phyloP scores from a whole-genome alignment of 176 grass and related monocot species.

The Coix lacrymajobi region DNA sequence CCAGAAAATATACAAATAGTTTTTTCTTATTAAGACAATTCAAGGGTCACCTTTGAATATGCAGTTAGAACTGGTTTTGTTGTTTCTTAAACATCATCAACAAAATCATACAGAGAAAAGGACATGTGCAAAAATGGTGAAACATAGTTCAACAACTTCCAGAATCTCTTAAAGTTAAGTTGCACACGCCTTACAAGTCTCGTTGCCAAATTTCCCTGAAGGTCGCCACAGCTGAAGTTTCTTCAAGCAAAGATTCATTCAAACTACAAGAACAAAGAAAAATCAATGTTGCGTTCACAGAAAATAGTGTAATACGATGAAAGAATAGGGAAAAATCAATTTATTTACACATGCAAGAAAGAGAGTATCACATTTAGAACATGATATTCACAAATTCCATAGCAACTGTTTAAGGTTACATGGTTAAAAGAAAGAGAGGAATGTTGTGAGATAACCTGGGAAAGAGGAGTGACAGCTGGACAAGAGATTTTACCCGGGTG shows the following conservation, averaged over 20 bases:
- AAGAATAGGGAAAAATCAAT: neutral
- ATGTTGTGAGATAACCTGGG: too few relatives aligned
- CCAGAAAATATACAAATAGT: neutral
- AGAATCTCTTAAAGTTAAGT: conserved; percentile 13
- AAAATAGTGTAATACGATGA: neutral
- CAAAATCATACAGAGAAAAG: conserved; percentile 90
- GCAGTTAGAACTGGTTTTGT: conserved; percentile 80
- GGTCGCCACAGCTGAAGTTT: conserved; percentile 69
- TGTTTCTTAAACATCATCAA: conserved; percentile 88
- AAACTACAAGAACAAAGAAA: conserved; percentile 43
- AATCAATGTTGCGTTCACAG: neutral
- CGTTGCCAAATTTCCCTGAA: conserved; percentile 84
- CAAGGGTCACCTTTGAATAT: conserved; percentile 69
- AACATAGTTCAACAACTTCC: conserved; percentile 14
- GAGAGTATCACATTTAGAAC: neutral
- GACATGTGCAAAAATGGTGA: conserved; percentile 46
- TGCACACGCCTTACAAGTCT: conserved; percentile 71
- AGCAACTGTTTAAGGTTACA: too few relatives aligned
- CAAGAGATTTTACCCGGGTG: too few relatives aligned
- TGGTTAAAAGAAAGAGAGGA: too few relatives aligned
- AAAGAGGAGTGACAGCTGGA: too few relatives aligned
- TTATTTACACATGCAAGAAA: conserved; percentile 1
- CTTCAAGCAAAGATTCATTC: conserved; percentile 92
- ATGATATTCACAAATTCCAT: too few relatives aligned
- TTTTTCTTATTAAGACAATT: neutral